phyloP scores from a whole-genome alignment of 2,329 filamentous ascomycete genomes.

The Colletotrichum tropicale region DNA sequence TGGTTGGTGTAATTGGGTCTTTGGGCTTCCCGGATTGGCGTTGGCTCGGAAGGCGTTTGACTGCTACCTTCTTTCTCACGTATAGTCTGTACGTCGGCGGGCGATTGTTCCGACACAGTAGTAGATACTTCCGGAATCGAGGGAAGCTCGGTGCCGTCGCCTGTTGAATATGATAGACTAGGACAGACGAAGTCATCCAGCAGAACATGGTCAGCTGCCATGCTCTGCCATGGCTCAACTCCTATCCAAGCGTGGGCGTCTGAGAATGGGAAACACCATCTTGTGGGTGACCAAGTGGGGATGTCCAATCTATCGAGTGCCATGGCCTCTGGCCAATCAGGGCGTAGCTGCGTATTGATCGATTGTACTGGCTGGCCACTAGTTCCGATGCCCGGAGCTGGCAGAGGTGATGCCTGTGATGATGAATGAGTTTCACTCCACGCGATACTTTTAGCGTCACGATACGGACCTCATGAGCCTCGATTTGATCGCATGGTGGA shows the following conservation, averaged over 20 bases:
- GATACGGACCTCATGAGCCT: neutral
- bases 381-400: neutral
- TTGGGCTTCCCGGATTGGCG: neutral
- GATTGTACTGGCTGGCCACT: neutral
- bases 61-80: neutral
- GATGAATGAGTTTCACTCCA: neutral
- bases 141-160: neutral
- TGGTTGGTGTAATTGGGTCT: neutral
- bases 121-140: neutral
- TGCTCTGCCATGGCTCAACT: neutral
- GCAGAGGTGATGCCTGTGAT: neutral
- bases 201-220: neutral
- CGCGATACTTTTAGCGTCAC: fast-evolving
- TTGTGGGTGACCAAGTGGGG: neutral
- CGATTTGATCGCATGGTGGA: neutral
- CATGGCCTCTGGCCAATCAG: neutral
- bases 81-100: neutral
- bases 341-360: neutral
- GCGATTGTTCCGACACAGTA: neutral
- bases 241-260: neutral
- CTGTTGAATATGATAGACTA: neutral
- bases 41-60: neutral
- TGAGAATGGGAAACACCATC: neutral
- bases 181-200: neutral
- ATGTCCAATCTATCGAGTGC: neutral